A percentile compares a stretch with the other conserved stretches of the same genome.
Evolutionary conservation across 192 early-diverging fungal genomes (phyloP).

Genomic region (Coemansia sp.): DNA sequence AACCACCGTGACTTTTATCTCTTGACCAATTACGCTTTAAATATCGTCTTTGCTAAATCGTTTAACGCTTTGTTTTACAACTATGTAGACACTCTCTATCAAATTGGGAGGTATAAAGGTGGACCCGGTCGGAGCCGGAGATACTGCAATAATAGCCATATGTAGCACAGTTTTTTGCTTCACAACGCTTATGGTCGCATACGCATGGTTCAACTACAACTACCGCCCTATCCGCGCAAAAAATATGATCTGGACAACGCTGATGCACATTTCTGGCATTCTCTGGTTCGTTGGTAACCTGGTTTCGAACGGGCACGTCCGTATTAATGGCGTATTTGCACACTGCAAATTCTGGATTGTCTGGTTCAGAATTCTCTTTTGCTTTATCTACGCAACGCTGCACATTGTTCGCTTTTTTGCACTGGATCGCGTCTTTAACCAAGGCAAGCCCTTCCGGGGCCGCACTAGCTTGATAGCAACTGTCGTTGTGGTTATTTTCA

Average conservation of each 20-base stretch:
- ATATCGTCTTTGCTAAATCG: too few relatives aligned
- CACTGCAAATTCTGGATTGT: slow-evolving; percentile 44
- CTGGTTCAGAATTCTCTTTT: slow-evolving; percentile 39
- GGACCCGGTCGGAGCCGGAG: slow-evolving; percentile 7
- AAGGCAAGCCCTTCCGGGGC: slow-evolving; percentile 41
- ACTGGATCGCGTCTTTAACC: slow-evolving; percentile 45
- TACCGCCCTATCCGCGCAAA: slow-evolving; percentile 48
- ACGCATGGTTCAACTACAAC: slow-evolving; percentile 41
- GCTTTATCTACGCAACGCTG: slow-evolving; percentile 26
- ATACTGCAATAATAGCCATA: slow-evolving; percentile 14
- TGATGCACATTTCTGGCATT: slow-evolving; percentile 27
- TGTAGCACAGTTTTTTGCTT: slow-evolving; percentile 19
- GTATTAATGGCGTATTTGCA: slow-evolving; percentile 14
- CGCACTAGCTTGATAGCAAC: slow-evolving; percentile 4
- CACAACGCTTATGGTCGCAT: slow-evolving; percentile 23
- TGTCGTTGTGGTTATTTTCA: slow-evolving; percentile 8
- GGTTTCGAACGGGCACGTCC: slow-evolving; percentile 35
- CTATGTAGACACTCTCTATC: slow-evolving; percentile 17
- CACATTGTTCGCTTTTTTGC: slow-evolving; percentile 39
- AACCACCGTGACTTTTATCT: not conserved
- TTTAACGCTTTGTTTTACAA: too few relatives aligned
- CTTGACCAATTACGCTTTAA: too few relatives aligned
- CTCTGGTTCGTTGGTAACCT: slow-evolving; percentile 46
- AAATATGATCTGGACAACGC: slow-evolving; percentile 31
- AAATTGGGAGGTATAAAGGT: slow-evolving; percentile 4